A percentile compares a stretch with the other conserved stretches of the same genome.
These are phyloP conservation scores for Trichoderma hamatum DNA, from an alignment of 2,329 filamentous ascomycete species.

Conservation along the genomic window DNA sequence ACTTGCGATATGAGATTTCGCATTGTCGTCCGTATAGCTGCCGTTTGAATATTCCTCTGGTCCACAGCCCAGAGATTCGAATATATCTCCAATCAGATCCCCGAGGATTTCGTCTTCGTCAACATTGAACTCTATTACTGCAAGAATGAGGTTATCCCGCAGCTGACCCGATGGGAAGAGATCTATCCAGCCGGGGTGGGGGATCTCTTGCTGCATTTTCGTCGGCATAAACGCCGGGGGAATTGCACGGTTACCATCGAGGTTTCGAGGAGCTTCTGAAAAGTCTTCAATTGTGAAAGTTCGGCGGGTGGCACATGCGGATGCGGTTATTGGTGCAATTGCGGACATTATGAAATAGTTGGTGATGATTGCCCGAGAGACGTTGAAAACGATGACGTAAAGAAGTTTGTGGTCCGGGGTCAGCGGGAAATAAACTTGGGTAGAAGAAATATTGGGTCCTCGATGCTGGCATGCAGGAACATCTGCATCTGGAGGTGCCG, in stretches of 20 bases:
- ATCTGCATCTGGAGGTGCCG: neutral
- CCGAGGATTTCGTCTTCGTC: constrained; percentile 29
- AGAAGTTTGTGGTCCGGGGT: constrained; percentile 30
- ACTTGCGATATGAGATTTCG: neutral
- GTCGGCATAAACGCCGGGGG: constrained; percentile 29
- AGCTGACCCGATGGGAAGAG: constrained; percentile 30
- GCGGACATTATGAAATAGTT: constrained; percentile 31
- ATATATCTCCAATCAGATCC: constrained; percentile 28
- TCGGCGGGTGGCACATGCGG: constrained; percentile 25
- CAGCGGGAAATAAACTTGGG: constrained; percentile 29
- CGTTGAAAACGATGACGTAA: constrained; percentile 31
- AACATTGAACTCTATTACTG: constrained; percentile 22
- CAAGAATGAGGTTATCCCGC: constrained; percentile 31
- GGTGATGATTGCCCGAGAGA: constrained; percentile 31
- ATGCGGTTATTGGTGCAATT: constrained; percentile 22
- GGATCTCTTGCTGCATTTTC: constrained; percentile 27
- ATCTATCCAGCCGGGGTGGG: constrained; percentile 31
- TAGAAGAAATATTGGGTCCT: neutral
- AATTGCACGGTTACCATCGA: constrained; percentile 9
- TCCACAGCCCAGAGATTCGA: neutral
- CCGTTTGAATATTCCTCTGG: neutral
- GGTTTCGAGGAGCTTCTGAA: neutral
- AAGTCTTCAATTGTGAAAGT: constrained; percentile 5
- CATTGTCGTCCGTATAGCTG: neutral
- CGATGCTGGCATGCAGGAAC: neutral